Evolutionary conservation across 2,329 filamentous ascomycete species (phyloP), one percentile per base, ranked within the genome.

Genomic region (Xylariales sp.): DNA sequence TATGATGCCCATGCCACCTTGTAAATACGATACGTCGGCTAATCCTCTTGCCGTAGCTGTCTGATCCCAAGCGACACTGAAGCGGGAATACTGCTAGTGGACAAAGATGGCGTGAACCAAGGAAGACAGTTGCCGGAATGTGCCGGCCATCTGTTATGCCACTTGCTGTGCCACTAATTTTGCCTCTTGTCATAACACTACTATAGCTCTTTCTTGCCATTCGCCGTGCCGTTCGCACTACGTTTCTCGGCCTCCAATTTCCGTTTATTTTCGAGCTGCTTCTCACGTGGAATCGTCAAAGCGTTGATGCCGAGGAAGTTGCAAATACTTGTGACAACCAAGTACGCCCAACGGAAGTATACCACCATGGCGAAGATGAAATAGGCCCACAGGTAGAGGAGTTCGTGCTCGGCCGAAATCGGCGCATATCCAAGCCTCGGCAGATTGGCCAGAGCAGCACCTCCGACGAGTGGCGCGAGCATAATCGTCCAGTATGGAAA

Each of bases 401-500:
- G 67, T 65, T 97, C 93, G 5, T 80, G 52, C 27, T 67, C 62
- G 3, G 84, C 73, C 38, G 77, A 81, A 39, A 95, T 65, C 12
- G 79, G 69, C 2, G 80, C 71, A 12, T 93, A 67, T 1, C 88
- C 88, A 31, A 96, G 60, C 34, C 78, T 74, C 4, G 91, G 91
- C 42, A 95, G 68, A 65, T 97, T 96, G 16, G 79, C 84, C 29
- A 97, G 68, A 2, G 91, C 56, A 5, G 89, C 90, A 40, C 93
- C 93, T 38, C 86, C 86, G 35, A 96, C 76, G 28, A 98, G 80
- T 6, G 93, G 93, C 24, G 78, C 80, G 27, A 97, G 74, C 77
- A 97, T 86, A 36, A 93, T 77, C 9, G 93, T 97, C 89, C 90
- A 97, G 74, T 87, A 94, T 1, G 93, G 93, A 66, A 97, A 98